A percentile compares a stretch with the other conserved stretches of the same genome.
Evolutionary conservation across 1,284 basidiomycete species (phyloP).

Genomic region (Malassezia japonica): DNA sequence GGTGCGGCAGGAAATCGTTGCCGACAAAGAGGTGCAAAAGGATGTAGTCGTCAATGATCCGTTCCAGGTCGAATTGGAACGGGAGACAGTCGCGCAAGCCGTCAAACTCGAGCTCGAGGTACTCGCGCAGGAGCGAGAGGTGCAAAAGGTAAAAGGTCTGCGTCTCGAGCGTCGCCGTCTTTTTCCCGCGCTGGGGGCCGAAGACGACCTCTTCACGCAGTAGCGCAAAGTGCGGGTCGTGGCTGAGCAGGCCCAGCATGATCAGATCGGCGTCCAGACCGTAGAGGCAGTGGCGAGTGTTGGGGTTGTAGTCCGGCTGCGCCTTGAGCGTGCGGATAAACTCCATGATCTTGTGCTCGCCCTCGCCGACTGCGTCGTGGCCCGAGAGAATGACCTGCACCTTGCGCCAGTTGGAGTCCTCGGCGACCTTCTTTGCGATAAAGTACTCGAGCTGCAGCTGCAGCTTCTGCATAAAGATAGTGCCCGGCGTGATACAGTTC

Average conservation of each 20-base stretch:
- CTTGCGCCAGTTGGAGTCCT: slow-evolving; percentile 60
- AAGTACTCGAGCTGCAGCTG: slow-evolving; percentile 90
- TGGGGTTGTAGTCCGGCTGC: slow-evolving; percentile 86
- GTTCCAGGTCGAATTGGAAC: slow-evolving; percentile 73
- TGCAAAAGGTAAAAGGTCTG: slow-evolving; percentile 93
- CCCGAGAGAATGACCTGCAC: slow-evolving; percentile 90
- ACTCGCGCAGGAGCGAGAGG: slow-evolving; percentile 87
- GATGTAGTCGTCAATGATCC: slow-evolving; percentile 95
- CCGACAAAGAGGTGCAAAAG: slow-evolving; percentile 91
- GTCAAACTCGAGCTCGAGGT: slow-evolving; percentile 87
- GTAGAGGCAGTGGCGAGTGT: slow-evolving; percentile 90
- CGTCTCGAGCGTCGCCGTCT: slow-evolving; percentile 65
- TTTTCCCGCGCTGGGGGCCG: slow-evolving; percentile 61
- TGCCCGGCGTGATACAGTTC: slow-evolving; percentile 97
- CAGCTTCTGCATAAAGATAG: slow-evolving; percentile 83
- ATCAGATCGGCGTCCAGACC: slow-evolving; percentile 96
- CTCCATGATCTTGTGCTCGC: slow-evolving; percentile 99
- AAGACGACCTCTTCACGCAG: slow-evolving; percentile 97
- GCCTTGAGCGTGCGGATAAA: slow-evolving; percentile 90
- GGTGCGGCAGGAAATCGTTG: slow-evolving; percentile 91
- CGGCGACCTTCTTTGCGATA: slow-evolving; percentile 52
- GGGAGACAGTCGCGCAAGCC: slow-evolving; percentile 42
- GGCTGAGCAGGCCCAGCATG: slow-evolving; percentile 92
- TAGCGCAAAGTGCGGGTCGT: slow-evolving; percentile 97
- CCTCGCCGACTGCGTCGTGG: slow-evolving; percentile 95